Percentiles rank a stretch among this genome's conserved stretches.
phyloP scores from a whole-genome alignment of 805 yeast genomes.

The Lachancea kluyveri region DNA sequence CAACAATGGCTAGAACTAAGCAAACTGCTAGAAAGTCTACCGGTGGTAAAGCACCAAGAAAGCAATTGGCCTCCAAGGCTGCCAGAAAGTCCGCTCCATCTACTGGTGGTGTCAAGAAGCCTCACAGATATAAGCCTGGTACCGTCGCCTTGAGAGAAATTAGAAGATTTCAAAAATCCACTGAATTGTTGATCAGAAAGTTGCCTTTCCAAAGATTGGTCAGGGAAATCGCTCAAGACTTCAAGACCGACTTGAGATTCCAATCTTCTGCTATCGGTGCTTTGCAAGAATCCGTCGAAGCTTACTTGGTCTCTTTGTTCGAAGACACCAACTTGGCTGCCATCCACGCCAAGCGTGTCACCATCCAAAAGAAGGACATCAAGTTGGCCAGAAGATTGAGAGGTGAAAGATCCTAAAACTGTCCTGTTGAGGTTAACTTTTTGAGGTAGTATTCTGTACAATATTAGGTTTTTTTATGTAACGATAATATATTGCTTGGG shows the following conservation, averaged over 20 bases:
- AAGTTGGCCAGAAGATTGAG: slow-evolving; percentile 97
- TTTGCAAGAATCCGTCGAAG: slow-evolving; percentile 97
- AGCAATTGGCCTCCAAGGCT: slow-evolving; percentile 86
- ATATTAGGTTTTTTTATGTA: background rate
- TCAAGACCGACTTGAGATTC: slow-evolving; percentile 90
- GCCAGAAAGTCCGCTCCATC: slow-evolving; percentile 92
- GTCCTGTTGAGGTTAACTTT: background rate
- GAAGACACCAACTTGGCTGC: slow-evolving; percentile 99
- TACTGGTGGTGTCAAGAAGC: slow-evolving; percentile 89
- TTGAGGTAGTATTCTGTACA: slow-evolving; percentile 1
- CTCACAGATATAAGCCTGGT: slow-evolving; percentile 97
- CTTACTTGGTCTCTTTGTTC: slow-evolving; percentile 89
- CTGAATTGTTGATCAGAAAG: slow-evolving; percentile 91
- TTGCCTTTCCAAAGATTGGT: slow-evolving; percentile 97
- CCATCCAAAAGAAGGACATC: slow-evolving; percentile 97
- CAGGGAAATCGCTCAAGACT: slow-evolving; percentile 91
- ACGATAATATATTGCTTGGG: background rate
- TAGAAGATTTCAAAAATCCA: slow-evolving; percentile 94
- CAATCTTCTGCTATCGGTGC: slow-evolving; percentile 98
- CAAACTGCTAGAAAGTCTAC: slow-evolving; percentile 93
- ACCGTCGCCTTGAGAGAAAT: slow-evolving; percentile 95
- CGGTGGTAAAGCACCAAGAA: slow-evolving; percentile 96
- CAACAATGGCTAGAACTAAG: slow-evolving; percentile 81
- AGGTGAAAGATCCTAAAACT: slow-evolving; percentile 79
- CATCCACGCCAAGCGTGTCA: slow-evolving; percentile 97